These are phyloP conservation scores for Phialophora tarda DNA, from an alignment of 2,329 filamentous ascomycete genomes.

Conservation along the genomic window DNA sequence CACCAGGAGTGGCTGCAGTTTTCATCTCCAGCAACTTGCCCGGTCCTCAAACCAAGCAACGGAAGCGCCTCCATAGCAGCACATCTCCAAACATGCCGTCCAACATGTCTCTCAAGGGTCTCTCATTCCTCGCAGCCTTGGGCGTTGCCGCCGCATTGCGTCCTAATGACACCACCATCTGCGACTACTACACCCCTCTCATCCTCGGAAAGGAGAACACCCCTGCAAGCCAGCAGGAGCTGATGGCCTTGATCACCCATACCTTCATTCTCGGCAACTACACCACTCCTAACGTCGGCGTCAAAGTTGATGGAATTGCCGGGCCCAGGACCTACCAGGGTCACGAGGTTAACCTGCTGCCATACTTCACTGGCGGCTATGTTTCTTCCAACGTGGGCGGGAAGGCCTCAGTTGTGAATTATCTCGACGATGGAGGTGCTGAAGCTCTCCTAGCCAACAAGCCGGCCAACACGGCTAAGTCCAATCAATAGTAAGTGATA, in stretches of 20 bases:
- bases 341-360: constrained; percentile 61
- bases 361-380: constrained; percentile 64
- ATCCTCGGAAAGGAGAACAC: constrained; percentile 65
- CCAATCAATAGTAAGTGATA: constrained; percentile 57
- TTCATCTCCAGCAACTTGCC: background rate
- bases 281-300: constrained; percentile 59
- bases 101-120: constrained; percentile 18
- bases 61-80: background rate
- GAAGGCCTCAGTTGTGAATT: constrained; percentile 60
- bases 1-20: background rate
- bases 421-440: constrained; percentile 65
- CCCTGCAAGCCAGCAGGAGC: constrained; percentile 61
- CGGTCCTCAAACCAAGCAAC: background rate
- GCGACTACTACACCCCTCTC: constrained; percentile 66
- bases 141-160: constrained; percentile 51
- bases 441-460: constrained; percentile 61
- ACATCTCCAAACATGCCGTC: constrained; percentile 3
- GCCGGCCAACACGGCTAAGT: constrained; percentile 57
- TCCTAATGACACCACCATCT: constrained; percentile 59
- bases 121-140: constrained; percentile 39
- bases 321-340: constrained; percentile 57
- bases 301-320: constrained; percentile 64
- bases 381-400: constrained; percentile 58
- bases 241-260: constrained; percentile 65
- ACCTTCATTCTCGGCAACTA: constrained; percentile 70